Evolutionary conservation across 768 basidiomycete genomes (phyloP).

Genomic region (Agrocybe praecox): DNA sequence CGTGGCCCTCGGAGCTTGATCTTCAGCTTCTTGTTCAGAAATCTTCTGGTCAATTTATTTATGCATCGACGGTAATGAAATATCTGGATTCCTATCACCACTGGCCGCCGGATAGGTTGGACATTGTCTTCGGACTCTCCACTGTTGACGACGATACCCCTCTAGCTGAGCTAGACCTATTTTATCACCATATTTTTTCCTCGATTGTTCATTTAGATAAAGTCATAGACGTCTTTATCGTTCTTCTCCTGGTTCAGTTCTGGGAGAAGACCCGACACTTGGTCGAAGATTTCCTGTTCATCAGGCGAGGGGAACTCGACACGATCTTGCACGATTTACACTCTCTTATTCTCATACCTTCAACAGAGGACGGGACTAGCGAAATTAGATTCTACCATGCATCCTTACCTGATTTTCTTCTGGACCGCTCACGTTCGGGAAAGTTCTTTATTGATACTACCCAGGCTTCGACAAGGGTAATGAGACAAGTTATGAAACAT

Average conservation of each 20-base stretch:
- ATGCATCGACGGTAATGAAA: slow-evolving; percentile 10
- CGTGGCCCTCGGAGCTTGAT: slow-evolving; percentile 14
- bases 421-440: slow-evolving; percentile 13
- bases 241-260: slow-evolving; percentile 5
- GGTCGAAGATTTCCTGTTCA: slow-evolving; percentile 10
- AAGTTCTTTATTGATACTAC: slow-evolving; percentile 4
- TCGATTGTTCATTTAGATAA: slow-evolving; percentile 8
- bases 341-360: slow-evolving; percentile 6
- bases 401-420: slow-evolving; percentile 12
- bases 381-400: slow-evolving; percentile 10
- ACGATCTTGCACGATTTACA: slow-evolving; percentile 7
- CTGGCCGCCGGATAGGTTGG: slow-evolving; percentile 12
- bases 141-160: slow-evolving; percentile 3
- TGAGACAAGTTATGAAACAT: slow-evolving; percentile 4
- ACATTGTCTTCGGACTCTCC: slow-evolving; percentile 14
- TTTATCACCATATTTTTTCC: slow-evolving; percentile 19
- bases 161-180: slow-evolving; percentile 14
- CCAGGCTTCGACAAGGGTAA: slow-evolving; percentile 3
- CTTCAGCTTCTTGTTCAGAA: slow-evolving; percentile 6
- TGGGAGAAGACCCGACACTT: slow-evolving; percentile 1
- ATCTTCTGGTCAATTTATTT: slow-evolving; percentile 11
- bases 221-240: slow-evolving; percentile 8
- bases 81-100: slow-evolving; percentile 17
- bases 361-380: background rate
- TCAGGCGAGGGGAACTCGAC: slow-evolving; percentile 6